Evolutionary conservation across 2,329 filamentous ascomycete genomes (phyloP), one percentile per base, ranked within the genome.

Genomic region (Fusarium sambucinum): DNA sequence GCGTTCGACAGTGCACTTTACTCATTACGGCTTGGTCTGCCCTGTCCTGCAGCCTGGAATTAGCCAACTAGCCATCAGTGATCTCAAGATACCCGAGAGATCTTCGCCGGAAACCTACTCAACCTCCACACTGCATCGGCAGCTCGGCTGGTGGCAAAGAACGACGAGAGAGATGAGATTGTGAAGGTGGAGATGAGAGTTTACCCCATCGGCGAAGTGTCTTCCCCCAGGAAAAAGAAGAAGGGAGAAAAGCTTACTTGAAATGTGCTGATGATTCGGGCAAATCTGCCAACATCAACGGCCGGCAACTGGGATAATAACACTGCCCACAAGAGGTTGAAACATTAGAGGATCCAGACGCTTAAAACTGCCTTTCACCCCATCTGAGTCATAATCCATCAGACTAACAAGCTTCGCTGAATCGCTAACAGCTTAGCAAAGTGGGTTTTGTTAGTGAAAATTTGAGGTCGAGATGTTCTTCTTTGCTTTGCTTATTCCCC

Each of bases 1-100:
- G 59, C 71, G 44, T 59, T 59, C 45, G 45, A 58, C 62, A 47
- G 45, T 55, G 42, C 55, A 42, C 60, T 45, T 40, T 51, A 51
- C 47, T 27, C 33, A n/a, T 51, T 29, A 17, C 14, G 37, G 47
- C 33, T 12, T 51, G 47, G 33, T 16, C 35, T 27, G 13, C 8
- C n/a, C 23, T 11, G 32, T 12, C 17, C 23, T 27, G 32, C 13
- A 51, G 47, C n/a, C 21, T 51, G 32, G 23, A 29, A 51, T 12
- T 50, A 46, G 42, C 30, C 14, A 46, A 19, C 44, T 54, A 32
- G 17, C 38, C 38, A 47, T 44, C 27, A 33, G 55, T 35, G 41
- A 54, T 42, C 62, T 48, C 41, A 42, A 44, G 50, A 66, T 64
- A 47, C 29, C 33, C 35, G 46, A 61, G 44, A 55, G 41, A 63